Conservation (phyloP, 1,284 basidiomycete genomes). For the Fomitopsis pinicola region DNA sequence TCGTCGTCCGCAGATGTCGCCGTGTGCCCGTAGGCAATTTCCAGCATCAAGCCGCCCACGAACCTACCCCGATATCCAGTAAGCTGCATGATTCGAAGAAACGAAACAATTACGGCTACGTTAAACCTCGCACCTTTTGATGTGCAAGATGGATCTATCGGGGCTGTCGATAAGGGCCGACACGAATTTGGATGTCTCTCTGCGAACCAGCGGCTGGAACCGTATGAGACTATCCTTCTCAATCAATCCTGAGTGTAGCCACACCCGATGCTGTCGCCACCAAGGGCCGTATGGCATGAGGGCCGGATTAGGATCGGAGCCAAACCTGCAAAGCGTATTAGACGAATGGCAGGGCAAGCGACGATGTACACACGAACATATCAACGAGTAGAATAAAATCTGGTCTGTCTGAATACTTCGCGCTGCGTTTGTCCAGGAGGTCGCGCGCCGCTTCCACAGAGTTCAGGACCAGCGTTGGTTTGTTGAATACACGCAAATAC, state of each 20-base stretch:
- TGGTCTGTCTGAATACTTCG: constrained; percentile 36
- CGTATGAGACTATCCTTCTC: constrained; percentile 14
- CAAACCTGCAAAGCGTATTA: constrained; percentile 14
- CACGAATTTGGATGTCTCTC: constrained; percentile 23
- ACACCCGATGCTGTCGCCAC: constrained; percentile 28
- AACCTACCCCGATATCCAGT: constrained; percentile 7
- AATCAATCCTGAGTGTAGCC: constrained; percentile 26
- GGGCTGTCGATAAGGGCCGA: constrained; percentile 19
- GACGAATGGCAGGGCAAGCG: neutral
- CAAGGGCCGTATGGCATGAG: constrained; percentile 25
- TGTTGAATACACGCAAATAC: constrained; percentile 31
- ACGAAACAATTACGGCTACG: neutral
- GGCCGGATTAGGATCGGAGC: constrained; percentile 12
- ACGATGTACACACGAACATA: constrained; percentile 17
- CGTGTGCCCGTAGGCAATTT: constrained; percentile 23
- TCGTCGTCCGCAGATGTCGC: constrained; percentile 17
- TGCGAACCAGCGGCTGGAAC: constrained; percentile 21
- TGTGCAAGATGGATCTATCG: constrained; percentile 18
- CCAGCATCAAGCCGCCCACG: constrained; percentile 17
- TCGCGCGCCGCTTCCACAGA: constrained; percentile 32
- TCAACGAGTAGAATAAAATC: constrained; percentile 24
- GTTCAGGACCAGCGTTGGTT: constrained; percentile 33
- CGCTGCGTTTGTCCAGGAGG: constrained; percentile 36
- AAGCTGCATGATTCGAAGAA: neutral
- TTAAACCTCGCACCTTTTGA: constrained; percentile 19